Evolutionary conservation across 805 yeast species (phyloP).

Genomic region (Teunomyces stri): DNA sequence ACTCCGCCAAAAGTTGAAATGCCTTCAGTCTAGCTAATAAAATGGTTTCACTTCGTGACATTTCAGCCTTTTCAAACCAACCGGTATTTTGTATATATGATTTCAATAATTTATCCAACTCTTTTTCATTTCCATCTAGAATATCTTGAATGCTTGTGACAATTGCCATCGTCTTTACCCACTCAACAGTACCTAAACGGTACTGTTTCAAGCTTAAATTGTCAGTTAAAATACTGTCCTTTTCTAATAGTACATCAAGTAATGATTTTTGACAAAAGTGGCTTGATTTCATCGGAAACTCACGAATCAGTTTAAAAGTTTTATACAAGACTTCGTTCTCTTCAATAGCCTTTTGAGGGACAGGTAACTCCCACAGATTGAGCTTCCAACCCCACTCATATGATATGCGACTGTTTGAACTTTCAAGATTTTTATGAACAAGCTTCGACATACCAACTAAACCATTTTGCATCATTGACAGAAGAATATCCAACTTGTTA

Average conservation of each 20-base stretch:
- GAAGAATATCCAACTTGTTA: slow-evolving; percentile 19
- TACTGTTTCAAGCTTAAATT: slow-evolving; percentile 15
- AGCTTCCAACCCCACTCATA: slow-evolving; percentile 77
- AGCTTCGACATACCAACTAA: slow-evolving; percentile 55
- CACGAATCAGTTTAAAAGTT: slow-evolving; percentile 47
- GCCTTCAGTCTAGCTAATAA: slow-evolving; percentile 41
- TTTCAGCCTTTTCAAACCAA: slow-evolving; percentile 40
- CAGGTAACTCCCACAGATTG: slow-evolving; percentile 72
- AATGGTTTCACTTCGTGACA: slow-evolving; percentile 40
- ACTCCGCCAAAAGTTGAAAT: slow-evolving; percentile 27
- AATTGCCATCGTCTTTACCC: slow-evolving; percentile 29
- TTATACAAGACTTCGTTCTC: slow-evolving; percentile 52
- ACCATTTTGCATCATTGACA: slow-evolving; percentile 50
- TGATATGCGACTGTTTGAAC: slow-evolving; percentile 6
- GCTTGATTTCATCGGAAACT: slow-evolving; percentile 20
- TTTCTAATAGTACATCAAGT: slow-evolving; percentile 15
- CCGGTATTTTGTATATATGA: slow-evolving; percentile 15
- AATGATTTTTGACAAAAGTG: slow-evolving; percentile 19
- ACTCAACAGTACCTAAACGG: slow-evolving; percentile 10
- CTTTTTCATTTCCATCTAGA: slow-evolving; percentile 9
- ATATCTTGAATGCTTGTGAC: slow-evolving; percentile 21
- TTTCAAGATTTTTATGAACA: slow-evolving; percentile 24
- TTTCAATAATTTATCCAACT: slow-evolving; percentile 5
- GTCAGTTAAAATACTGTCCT: slow-evolving; percentile 7
- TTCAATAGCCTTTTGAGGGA: slow-evolving; percentile 30